A percentile compares a stretch with the other conserved stretches of the same genome.
Conservation (phyloP, 1,284 basidiomycete genomes). For the Cutaneotrichosporon cutaneum region DNA sequence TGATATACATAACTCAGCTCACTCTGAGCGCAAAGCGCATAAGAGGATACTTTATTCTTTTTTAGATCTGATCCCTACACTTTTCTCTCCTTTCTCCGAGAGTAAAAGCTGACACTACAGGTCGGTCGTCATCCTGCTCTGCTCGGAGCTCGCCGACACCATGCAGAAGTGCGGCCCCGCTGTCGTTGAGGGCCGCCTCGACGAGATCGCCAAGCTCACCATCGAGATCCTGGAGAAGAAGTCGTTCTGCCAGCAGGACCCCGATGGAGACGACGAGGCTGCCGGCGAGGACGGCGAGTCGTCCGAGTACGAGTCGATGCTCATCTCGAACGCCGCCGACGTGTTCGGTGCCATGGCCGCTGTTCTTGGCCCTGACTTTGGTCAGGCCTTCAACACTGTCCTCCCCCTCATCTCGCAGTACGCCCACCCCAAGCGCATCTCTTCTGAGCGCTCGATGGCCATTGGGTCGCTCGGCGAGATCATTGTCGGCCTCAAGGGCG, state of each 20-base stretch:
- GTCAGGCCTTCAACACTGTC: conserved; percentile 79
- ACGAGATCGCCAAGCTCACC: conserved; percentile 74
- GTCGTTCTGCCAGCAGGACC: conserved; percentile 92
- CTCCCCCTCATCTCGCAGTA: conserved; percentile 88
- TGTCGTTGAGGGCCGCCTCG: conserved; percentile 69
- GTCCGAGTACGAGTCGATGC: conserved; percentile 94
- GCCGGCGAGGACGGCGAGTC: conserved; percentile 65
- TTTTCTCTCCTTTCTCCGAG: conserved; percentile 14
- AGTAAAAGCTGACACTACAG: conserved; percentile 57
- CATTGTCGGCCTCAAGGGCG: conserved; percentile 84
- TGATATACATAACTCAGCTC: conserved; percentile 79
- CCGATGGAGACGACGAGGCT: conserved; percentile 87
- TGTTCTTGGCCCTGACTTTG: conserved; percentile 80
- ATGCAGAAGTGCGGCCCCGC: conserved; percentile 87
- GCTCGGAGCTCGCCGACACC: conserved; percentile 82
- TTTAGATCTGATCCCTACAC: conserved; percentile 44
- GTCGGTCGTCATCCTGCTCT: conserved; percentile 80
- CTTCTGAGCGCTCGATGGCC: conserved; percentile 88
- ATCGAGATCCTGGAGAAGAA: conserved; percentile 86
- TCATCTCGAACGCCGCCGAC: conserved; percentile 92
- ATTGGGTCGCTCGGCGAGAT: conserved; percentile 95
- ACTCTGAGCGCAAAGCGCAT: conserved; percentile 69
- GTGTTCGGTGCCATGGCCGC: conserved; percentile 88
- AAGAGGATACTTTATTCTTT: conserved; percentile 57
- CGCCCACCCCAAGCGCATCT: conserved; percentile 81